Base-by-base conservation (phyloP, 805 yeast species). In the Lipomyces orientalis region DNA sequence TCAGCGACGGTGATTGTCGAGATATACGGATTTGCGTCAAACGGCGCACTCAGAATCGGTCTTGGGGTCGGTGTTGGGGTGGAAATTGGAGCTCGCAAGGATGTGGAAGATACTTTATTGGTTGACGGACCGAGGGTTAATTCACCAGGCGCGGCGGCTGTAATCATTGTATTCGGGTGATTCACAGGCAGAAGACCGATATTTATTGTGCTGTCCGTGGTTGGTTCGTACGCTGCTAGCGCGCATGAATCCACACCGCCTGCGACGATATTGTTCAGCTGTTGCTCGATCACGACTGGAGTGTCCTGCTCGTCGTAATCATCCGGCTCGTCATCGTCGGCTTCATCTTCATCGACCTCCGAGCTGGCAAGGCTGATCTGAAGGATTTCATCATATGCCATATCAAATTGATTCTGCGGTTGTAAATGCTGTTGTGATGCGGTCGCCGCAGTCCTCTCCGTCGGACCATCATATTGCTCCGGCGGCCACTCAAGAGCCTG, bases 41-140 rank as follows among this genome's bases (percentile, higher is more conserved):
- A 64, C 7, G 64, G 67, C n/a, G 60, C 58, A 4, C 54, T 46
- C 22, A 64, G n/a, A 12, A 54, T 31, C 39, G 43, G 39, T 12
- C 16, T 14, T 16, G 10, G 19, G 9, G 34, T 33, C 19, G 14
- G 14, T 19, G 43, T n/a, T 5, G 39, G 25, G 10, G 19, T 37
- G 25, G 54, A 22, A 46, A 35, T 9, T 1, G 59, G 59, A 25
- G 58, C 19, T 51, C 5, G 34, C 6, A 60, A 4, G 19, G 14
- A 4, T 16, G 49, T 35, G 8, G 54, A n/a, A 33, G 56, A 25
- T 29, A 25, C 34, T 8, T n/a, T 16, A 2, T 4, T 25, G 16
- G 22, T 33, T 16, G 43, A 43, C 34, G 31, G 14, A 25, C 43
- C 31, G 14, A 54, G 49, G 9, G 55, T 25, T 25, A 35, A 37